Base-by-base conservation (phyloP, 129 eudicot genomes). In the Dittrichia graveolens region DNA sequence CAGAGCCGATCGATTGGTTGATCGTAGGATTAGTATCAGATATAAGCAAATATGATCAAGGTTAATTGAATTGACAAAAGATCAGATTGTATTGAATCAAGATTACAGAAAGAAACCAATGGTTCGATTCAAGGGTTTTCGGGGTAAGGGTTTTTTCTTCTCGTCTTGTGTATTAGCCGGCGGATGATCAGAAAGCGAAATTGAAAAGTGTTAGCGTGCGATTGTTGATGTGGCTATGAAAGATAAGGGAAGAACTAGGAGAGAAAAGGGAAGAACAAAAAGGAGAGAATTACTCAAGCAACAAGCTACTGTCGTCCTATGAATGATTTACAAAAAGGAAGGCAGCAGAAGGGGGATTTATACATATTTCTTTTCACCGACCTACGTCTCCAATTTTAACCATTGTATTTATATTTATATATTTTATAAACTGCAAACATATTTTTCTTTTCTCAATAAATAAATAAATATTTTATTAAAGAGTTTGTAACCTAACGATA, bases 1-100 rank as follows among this genome's bases (percentile, higher is more conserved):
- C 34, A 41, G 46, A 79, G 47, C 43, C 85, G 82, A 81, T 83
- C 81, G 83, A 75, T 59, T 74, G 71, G 44, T 47, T 83, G 80
- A 78, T 74, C 67, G 78, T 35, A 53, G 53, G 42, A 69, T 49
- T 5, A 67, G 41, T 24, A 46, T 60, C 37, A 11, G 16, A 19
- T 69, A 50, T 3, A 46, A 64, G 63, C 69, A 54, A 71, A 74
- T 71, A 55, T 55, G 19, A 13, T 74, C 14, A 39, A 12, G 55
- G 4, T 18, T 49, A 43, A 53, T 67, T 31, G 18, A 61, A 60
- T 63, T 59, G 74, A 53, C 38, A 12, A 59, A 50, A 11, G 65
- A 81, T 77, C 72, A 54, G 61, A 68, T 14, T 40, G 78, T 69
- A 14, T 50, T 8, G 43, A 69, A 75, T 67, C 44, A 41, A 46